phyloP scores from a whole-genome alignment of 164 flowering plant species.

The Vitis rupestris region DNA sequence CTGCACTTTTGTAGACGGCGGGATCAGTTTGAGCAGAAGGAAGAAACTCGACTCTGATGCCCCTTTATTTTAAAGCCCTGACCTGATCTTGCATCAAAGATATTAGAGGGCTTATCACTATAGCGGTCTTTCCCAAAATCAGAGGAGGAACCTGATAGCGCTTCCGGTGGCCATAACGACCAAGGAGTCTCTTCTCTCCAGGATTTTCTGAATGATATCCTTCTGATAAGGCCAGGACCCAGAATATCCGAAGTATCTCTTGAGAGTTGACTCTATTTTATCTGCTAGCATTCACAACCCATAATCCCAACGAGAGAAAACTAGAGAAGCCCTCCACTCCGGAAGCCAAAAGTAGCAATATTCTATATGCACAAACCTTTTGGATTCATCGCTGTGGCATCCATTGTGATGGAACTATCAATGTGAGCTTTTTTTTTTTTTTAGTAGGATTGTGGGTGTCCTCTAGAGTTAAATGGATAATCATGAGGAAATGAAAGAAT shows the following conservation, averaged over 20 bases:
- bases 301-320: no score
- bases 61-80: slow-evolving; percentile 57
- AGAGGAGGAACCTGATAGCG: slow-evolving; percentile 62
- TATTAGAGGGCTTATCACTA: slow-evolving; percentile 62
- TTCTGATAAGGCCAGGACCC: slow-evolving; percentile 51
- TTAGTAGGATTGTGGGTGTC: no score
- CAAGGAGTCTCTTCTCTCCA: slow-evolving; percentile 46
- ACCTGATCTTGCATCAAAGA: slow-evolving; percentile 76
- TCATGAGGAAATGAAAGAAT: no score
- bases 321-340: no score
- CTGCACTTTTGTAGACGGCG: slow-evolving; percentile 38
- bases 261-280: no score
- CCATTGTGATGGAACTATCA: no score
- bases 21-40: slow-evolving; percentile 45
- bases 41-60: slow-evolving; percentile 55
- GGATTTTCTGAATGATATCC: slow-evolving; percentile 42
- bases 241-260: slow-evolving; percentile 54
- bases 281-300: no score
- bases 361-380: no score
- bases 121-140: slow-evolving; percentile 43
- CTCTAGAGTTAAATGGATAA: no score
- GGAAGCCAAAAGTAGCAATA: no score
- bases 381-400: no score
- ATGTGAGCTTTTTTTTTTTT: no score
- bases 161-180: slow-evolving; percentile 75